Evolutionary conservation across 257 asterid genomes (phyloP), one percentile per base, ranked within the genome.

Genomic region (Solanum commersonii): DNA sequence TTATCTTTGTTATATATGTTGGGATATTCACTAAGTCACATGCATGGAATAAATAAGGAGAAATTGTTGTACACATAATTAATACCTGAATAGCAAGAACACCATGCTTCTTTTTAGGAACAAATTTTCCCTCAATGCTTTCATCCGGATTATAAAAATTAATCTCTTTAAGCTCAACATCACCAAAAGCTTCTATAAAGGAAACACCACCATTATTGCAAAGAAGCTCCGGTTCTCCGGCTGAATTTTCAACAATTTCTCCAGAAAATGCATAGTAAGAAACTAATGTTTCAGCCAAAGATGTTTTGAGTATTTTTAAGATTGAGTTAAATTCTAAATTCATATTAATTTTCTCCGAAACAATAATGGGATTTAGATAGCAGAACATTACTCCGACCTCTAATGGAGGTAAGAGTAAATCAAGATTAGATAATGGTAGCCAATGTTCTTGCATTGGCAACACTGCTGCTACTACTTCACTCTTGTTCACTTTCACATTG

Each of bases 221-320:
- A 5, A 88, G 23, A 44, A 82, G 2, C 60, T 88, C 87, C 1
- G 89, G 87, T 14, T 88, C 89, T 6, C 84, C 84, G 3, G 22
- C 35, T 6, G 18, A n/a, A 78, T 83, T 87, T 18, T n/a, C n/a
- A 63, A 87, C 87, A 0, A 82, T 31, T 8, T 82, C 84, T 8
- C 87, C 87, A 16, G 89, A 44, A 68, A 87, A 72, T 22, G 89
- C 73, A n/a, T 87, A 87, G 74, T 60, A 87, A n/a, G 73, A 35
- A 16, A 83, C 84, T 65, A 83, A 49, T 20, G 83, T 42, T 67
- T 87, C 83, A 10, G 89, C 87, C 74, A 87, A 65, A 20, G 35
- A n/a, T 0, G n/a, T 5, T 37, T 70, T 87, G 7, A 87, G 73
- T 13, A 33, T 10, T 46, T 8, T 46, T 1, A 83, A 6, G 27